Conservation (phyloP, 2,329 filamentous ascomycete species). For the Trichophyton mentagrophytes region DNA sequence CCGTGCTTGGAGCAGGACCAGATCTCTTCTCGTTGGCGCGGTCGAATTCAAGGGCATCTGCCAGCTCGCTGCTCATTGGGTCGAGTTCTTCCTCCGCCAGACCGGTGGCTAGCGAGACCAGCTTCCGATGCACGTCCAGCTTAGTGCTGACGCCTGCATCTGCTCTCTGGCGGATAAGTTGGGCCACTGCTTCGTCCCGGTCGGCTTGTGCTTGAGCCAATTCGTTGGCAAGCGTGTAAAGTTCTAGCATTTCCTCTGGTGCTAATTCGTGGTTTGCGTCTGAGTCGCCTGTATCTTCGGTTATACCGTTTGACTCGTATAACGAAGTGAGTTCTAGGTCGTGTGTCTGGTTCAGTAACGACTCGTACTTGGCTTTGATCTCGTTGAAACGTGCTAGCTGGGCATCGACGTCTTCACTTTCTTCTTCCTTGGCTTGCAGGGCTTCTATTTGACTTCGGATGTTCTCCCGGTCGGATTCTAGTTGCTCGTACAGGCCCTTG, state of each 20-base stretch:
- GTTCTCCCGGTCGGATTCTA: constrained; percentile 33
- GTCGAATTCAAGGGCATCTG: constrained; percentile 34
- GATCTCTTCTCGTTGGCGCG: constrained; percentile 24
- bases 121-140: constrained; percentile 35
- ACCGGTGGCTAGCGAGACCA: constrained; percentile 36
- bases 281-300: neutral
- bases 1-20: neutral
- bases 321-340: constrained; percentile 24
- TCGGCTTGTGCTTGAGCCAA: constrained; percentile 24
- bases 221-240: constrained; percentile 23
- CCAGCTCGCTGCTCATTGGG: constrained; percentile 35
- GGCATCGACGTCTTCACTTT: constrained; percentile 24
- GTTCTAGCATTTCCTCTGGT: constrained; percentile 21
- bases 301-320: constrained; percentile 13
- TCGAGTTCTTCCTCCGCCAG: constrained; percentile 37
- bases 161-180: constrained; percentile 32
- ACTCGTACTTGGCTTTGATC: constrained; percentile 27
- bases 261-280: constrained; percentile 5
- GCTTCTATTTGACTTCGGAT: constrained; percentile 30
- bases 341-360: constrained; percentile 34
- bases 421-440: constrained; percentile 26
- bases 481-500: constrained; percentile 28
- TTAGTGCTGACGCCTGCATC: constrained; percentile 36
- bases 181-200: constrained; percentile 26
- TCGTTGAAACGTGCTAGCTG: constrained; percentile 30